Evolutionary conservation across 495 filamentous ascomycete species (phyloP).

Genomic region (Penicillium canescens): DNA sequence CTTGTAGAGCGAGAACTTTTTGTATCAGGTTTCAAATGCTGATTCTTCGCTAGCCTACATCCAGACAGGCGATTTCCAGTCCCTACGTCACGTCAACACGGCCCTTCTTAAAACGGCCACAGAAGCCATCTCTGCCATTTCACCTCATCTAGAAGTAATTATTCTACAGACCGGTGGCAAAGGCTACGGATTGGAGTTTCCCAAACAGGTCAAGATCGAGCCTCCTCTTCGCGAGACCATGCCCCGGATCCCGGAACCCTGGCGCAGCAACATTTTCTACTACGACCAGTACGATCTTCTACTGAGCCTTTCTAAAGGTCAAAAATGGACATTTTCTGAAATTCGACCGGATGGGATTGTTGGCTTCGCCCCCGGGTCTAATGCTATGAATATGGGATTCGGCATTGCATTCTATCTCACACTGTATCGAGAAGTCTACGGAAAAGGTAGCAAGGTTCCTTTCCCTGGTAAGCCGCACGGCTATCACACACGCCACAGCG

Average conservation of each 20-base stretch:
- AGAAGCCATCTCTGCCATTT: conserved; percentile 19
- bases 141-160: conserved; percentile 27
- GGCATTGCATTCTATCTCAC: conserved; percentile 38
- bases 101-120: too few species aligned
- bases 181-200: conserved; percentile 41
- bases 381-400: conserved; percentile 42
- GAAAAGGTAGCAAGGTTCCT: conserved; percentile 17
- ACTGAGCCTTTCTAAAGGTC: conserved; percentile 22
- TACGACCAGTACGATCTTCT: conserved; percentile 45
- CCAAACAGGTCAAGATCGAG: conserved; percentile 25
- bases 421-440: conserved; percentile 28
- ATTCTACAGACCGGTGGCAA: conserved; percentile 45
- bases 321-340: conserved; percentile 41
- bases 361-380: conserved; percentile 41
- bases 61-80: too few species aligned
- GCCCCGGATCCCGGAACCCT: conserved; percentile 42
- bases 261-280: conserved; percentile 41
- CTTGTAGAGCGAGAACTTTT: too few species aligned
- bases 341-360: conserved; percentile 45
- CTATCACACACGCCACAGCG: conserved; percentile 25
- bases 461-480: conserved; percentile 34
- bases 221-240: conserved; percentile 35
- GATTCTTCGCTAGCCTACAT: too few species aligned
- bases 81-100: too few species aligned
- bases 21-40: too few species aligned